Evolutionary conservation across 2,329 filamentous ascomycete species (phyloP), one percentile per base, ranked within the genome.

Genomic region (Fusarium burgessii): DNA sequence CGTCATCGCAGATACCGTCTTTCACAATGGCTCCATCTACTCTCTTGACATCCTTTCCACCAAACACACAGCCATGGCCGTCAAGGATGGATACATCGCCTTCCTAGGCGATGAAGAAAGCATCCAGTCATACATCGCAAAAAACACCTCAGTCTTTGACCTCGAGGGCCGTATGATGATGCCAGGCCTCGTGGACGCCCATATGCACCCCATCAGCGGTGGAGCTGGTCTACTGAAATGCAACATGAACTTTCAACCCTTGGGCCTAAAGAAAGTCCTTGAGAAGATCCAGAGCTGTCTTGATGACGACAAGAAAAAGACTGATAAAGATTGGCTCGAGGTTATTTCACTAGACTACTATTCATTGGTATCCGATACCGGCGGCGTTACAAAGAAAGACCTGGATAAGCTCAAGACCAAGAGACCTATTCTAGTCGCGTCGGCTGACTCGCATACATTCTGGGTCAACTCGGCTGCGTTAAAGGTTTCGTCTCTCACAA

Each of bases 231-330:
- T 57, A 0, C 54, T 57, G 2, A 47, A 57, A 14, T 57, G 54
- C 23, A 57, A 57, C 14, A 46, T 57, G 54, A 57, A 57, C 18
- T 57, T 47, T 12, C 54, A 57, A 12, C 54, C 54, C 0, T 18
- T 57, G 18, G 42, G 29, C 2, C 54, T 57, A 1, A 13, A 36
- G 2, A 23, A 32, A 29, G 41, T 38, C 8, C 41, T 57, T 1
- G 32, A 57, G 11, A 46, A 49, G 2, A 23, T 57, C 1, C 54
- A 57, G 54, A 35, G 20, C 2, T 49, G 41, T 17, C 54, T 49
- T 6, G 54, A 49, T 33, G 20, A 33, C 1, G 41, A 57, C 0
- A 46, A 49, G 5, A 4, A 47, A 1, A 56, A 56, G 23, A 18
- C 3, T 2, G 17, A 57, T 2, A 1, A 57, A 14, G 54, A 57